Evolutionary conservation across 345 rosid genomes (phyloP).

Genomic region (Salix viminalis): DNA sequence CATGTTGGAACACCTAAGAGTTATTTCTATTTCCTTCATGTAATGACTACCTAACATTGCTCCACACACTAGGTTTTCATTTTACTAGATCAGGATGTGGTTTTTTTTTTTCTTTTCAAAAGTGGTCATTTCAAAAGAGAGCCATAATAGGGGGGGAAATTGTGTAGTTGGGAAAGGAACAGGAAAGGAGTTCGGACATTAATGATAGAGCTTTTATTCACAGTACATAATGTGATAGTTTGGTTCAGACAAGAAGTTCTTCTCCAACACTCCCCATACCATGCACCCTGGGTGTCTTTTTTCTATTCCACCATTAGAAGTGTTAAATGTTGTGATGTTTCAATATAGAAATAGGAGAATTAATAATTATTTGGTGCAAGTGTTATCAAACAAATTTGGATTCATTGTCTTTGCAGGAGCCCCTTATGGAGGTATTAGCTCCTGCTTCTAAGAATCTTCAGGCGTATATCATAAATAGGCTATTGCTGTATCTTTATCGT

Average conservation of each 20-base stretch:
- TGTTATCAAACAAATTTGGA: not conserved
- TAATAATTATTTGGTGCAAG: not conserved
- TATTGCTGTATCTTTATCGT: conserved; percentile 74
- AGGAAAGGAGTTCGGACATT: not conserved
- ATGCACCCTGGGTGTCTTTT: not conserved
- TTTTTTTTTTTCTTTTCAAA: too few relatives aligned
- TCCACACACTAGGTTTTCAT: not conserved
- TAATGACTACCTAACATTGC: not conserved
- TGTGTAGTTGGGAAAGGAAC: not conserved
- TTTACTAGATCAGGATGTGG: not conserved
- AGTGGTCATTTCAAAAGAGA: not conserved
- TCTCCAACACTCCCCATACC: not conserved
- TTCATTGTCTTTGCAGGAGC: conserved; percentile 56
- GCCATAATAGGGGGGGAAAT: not conserved
- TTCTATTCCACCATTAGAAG: not conserved
- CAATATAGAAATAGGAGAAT: not conserved
- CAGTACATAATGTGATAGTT: not conserved
- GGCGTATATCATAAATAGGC: conserved; percentile 61
- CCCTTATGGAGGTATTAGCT: conserved; percentile 87
- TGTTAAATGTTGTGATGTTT: not conserved
- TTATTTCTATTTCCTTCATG: not conserved
- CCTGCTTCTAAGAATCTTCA: conserved; percentile 82
- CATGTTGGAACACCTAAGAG: not conserved
- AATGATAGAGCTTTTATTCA: not conserved
- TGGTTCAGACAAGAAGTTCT: not conserved